Evolutionary conservation across 1,139 yeast genomes (phyloP), one percentile per base, ranked within the genome.

Genomic region (Sugiyamaella neomexicana): DNA sequence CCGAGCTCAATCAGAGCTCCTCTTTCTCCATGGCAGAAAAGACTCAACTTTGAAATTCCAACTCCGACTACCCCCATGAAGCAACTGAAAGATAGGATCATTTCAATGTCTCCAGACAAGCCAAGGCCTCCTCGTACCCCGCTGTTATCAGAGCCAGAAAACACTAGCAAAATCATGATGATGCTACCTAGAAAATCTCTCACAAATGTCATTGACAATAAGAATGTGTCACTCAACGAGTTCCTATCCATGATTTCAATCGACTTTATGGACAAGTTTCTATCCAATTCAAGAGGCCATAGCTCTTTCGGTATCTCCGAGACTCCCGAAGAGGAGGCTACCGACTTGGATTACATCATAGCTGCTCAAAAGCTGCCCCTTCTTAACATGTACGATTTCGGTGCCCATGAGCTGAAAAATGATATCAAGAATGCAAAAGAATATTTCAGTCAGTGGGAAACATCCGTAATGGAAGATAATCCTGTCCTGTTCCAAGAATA

Each of bases 401-500:
- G 82, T 55, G 78, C 81, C 59, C 71, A 75, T 29, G 85, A 81
- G 60, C 68, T 82, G 59, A 72, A 72, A n/a, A 77, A 74, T 44
- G 79, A 78, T 58, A 78, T 81, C 38, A 68, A 70, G 16, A 58
- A 58, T 44, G 83, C 83, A 2, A 73, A 76, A 52, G 71, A 68
- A 13, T 67, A 76, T 23, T 80, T 76, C 59, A 70, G 72, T 1
- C 75, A 78, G 51, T 72, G 79, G 52, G 78, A 77, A 54, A 70
- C 72, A 8, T 75, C 75, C 27, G 76, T 79, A 1, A 63, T 69
- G 36, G 73, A 69, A 5, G 78, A 78, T 52, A 80, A 79, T 54
- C 85, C 86, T 0, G 68, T 71, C 5, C 61, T 81, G 13, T 79
- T 82, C 60, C 69, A 72, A 40, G 80, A 78, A 56, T 82, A 75